Conservation (phyloP, 1,284 basidiomycete species). For the Puccinia coronata region DNA sequence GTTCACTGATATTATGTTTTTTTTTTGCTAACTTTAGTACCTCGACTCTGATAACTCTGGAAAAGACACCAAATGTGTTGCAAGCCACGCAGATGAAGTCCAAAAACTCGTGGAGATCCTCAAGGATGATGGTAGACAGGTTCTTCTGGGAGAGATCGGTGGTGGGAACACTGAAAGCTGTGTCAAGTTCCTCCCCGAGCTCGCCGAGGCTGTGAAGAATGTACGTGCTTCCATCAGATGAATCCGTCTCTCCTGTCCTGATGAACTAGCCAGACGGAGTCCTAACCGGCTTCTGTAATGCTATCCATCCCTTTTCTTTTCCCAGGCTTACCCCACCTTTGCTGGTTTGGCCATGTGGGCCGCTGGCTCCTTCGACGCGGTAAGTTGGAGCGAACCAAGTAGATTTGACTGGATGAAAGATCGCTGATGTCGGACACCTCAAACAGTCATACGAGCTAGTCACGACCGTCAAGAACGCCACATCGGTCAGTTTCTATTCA, state of each 20-base stretch:
- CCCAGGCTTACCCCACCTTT: conserved; percentile 13
- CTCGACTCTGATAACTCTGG: conserved; percentile 38
- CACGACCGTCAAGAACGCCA: neutral
- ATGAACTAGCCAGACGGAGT: neutral
- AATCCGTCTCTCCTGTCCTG: too few species aligned
- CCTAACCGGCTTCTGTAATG: neutral
- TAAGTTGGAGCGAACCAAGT: neutral
- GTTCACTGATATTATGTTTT: neutral
- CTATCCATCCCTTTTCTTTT: too few species aligned
- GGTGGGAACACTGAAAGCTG: conserved; percentile 37
- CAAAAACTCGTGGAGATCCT: neutral
- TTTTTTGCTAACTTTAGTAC: neutral
- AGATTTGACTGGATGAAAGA: neutral
- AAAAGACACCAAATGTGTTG: neutral
- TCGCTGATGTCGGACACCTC: neutral
- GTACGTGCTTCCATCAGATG: neutral
- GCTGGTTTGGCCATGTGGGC: conserved; percentile 25
- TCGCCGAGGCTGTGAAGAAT: neutral
- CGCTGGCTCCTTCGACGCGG: conserved; percentile 14
- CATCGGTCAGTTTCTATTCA: conserved; percentile 1
- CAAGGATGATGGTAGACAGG: conserved; percentile 20
- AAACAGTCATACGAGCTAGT: conserved; percentile 9
- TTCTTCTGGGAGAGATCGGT: conserved; percentile 20
- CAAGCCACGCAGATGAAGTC: conserved; percentile 14
- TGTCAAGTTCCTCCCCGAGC: conserved; percentile 8